Conservation (phyloP, 441 rosid genomes). For the Daphne laureola region DNA sequence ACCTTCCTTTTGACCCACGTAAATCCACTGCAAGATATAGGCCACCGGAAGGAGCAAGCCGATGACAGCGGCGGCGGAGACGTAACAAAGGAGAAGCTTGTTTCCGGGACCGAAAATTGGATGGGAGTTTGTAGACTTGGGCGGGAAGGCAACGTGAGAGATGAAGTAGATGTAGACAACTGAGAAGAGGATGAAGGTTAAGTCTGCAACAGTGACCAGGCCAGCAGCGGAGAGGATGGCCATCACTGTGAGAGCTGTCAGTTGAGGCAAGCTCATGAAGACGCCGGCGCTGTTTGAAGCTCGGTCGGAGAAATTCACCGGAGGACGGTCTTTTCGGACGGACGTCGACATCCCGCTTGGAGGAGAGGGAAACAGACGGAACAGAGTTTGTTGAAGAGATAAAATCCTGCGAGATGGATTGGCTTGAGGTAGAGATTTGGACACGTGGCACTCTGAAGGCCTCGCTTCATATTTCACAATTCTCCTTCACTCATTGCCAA, state of each 20-base stretch:
- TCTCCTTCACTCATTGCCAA: too few species aligned
- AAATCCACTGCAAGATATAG: slow-evolving; percentile 56
- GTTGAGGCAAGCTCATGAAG: slow-evolving; percentile 45
- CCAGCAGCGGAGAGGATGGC: slow-evolving; percentile 56
- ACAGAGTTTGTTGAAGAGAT: too few species aligned
- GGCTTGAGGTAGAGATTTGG: too few species aligned
- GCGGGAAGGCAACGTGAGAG: slow-evolving; percentile 48
- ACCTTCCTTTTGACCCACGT: slow-evolving; percentile 58
- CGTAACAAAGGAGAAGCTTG: slow-evolving; percentile 40
- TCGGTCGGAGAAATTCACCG: slow-evolving; percentile 12
- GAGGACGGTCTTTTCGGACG: slow-evolving; percentile 33
- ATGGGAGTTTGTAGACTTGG: slow-evolving; percentile 21
- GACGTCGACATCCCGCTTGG: slow-evolving; percentile 27
- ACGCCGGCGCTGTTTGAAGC: slow-evolving; percentile 12
- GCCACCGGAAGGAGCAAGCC: slow-evolving; percentile 61
- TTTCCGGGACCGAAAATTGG: slow-evolving; percentile 30
- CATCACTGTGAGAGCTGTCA: slow-evolving; percentile 52
- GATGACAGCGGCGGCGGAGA: slow-evolving; percentile 34
- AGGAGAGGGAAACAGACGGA: too few species aligned
- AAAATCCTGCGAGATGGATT: too few species aligned
- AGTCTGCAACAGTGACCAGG: slow-evolving; percentile 48
- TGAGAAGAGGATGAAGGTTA: slow-evolving; percentile 46
- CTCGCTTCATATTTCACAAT: too few species aligned
- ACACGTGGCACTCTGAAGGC: too few species aligned
- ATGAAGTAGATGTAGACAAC: slow-evolving; percentile 57